Evolutionary conservation across 163 green algal species (phyloP), one percentile per base, ranked within the genome.

Genomic region (Trebouxia gelatinosa): DNA sequence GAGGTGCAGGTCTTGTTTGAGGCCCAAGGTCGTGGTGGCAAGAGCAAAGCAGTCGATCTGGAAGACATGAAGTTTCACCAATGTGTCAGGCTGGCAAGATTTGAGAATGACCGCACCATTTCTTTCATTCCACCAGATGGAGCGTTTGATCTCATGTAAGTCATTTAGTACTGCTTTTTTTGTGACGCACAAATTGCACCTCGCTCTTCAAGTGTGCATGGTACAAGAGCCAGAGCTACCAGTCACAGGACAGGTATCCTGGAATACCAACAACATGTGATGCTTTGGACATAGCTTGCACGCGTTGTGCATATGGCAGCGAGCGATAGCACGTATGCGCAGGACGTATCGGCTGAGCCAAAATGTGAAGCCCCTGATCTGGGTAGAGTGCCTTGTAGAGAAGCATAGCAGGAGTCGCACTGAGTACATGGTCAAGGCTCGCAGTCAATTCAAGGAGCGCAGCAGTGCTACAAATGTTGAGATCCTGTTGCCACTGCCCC

Each of bases 61-160:
- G 95, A 99, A 82, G 95, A 99, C 87, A 98, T 99, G 61, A 99
- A 99, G 87, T 99, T 99, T 85, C 95, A 99, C 84, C 95, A 99
- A 88, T 99, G 95, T 78, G 95, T 99, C 66, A 88, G 95, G 9
- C 88, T 99, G 19, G 90, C 95, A 3, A 87, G 91, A 19, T 99
- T 99, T 85, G 95, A 99, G 78, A 97, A 97, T 64, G 96, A 99
- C 88, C 86, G 95, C 46, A 99, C 96, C 67, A 99, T 99, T 80
- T 97, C 93, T 78, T 99, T 99, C 88, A 97, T 99, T 75, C 95
- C 95, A 3, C 95, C 95, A 2, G 95, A 99, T 75, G 95, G 95
- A 48, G 89, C 88, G 0, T 99, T 99, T 80, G 93, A 98, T 84
- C 90, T 99, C 29, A 99, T 99, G 95, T 96, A 70, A 78, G 85